Evolutionary conservation across 2,329 filamentous ascomycete genomes (phyloP), one percentile per base, ranked within the genome.

Genomic region (Davidsoniella virescens): DNA sequence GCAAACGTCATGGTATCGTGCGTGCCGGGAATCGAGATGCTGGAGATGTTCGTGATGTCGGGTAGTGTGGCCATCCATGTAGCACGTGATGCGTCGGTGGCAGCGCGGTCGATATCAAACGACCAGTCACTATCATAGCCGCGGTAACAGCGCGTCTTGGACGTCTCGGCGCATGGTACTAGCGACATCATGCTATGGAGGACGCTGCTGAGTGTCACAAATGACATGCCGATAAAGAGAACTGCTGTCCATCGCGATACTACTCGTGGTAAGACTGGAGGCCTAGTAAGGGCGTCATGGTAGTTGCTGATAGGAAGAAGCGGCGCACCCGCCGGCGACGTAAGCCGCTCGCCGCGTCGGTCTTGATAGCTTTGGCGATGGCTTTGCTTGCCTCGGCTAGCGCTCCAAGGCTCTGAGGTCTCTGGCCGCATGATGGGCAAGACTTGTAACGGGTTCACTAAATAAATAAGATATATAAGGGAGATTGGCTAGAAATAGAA

Each of bases 1-100:
- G 60, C 57, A 55, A 67, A 70, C 16, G 71, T 73, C 66, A 74
- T 67, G 20, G 70, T 72, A 58, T 74, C 70, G 60, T 74, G 71
- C 1, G 71, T 73, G 26, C 71, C 71, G 0, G 71, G 71, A 52
- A 74, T 66, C 43, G 69, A 71, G 40, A 74, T 62, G 47, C 59
- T 64, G 29, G 68, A 63, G 33, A 74, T 59, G 43, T 59, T 61
- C 36, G 63, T 59, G 23, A 59, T 54, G 58, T 72, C 66, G 25
- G 67, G 66, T 9, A 72, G 57, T 5, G 47, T 46, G 17, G 59
- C 59, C 70, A 72, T 72, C 70, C 70, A 73, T 37, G 54, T 49
- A 5, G 63, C 58, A 29, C 64, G 58, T 8, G 44, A 33, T 14
- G 36, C 25, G 2, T 37, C 20, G 12, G 25, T 26, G 40, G 60